Conservation (phyloP, 2,329 filamentous ascomycete genomes). For the Tetracladium maxilliforme region DNA sequence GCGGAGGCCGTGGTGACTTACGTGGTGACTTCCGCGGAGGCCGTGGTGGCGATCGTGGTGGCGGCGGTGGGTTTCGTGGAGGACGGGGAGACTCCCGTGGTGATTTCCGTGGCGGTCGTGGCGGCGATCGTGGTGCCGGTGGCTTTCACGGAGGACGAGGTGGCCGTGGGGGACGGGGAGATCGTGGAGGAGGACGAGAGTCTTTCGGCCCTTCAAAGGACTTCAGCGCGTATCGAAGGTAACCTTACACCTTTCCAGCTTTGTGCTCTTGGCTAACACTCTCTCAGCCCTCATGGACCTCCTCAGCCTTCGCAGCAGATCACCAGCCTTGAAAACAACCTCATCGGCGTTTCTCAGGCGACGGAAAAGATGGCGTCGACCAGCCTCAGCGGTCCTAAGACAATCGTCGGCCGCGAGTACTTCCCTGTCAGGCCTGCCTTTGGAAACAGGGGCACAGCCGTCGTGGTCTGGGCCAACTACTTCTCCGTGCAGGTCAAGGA, state of each 20-base stretch:
- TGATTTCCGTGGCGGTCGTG: conserved; percentile 13
- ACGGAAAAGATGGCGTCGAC: no score
- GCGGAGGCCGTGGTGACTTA: no score
- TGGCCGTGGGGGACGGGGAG: conserved; percentile 8
- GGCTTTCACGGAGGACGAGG: conserved; percentile 11
- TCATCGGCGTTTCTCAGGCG: conserved; percentile 10
- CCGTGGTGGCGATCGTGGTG: conserved; percentile 9
- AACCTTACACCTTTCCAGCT: conserved; percentile 1
- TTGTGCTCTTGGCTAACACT: conserved; percentile 2
- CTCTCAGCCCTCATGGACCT: conserved; percentile 9
- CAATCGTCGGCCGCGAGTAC: conserved; percentile 1
- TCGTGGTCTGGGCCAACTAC: conserved; percentile 22
- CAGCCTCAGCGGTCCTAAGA: conserved; percentile 4
- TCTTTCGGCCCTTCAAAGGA: conserved; percentile 8
- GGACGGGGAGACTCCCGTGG: conserved; percentile 2
- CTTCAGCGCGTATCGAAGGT: conserved; percentile 5
- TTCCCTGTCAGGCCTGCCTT: conserved; percentile 19
- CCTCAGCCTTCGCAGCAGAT: conserved; percentile 9
- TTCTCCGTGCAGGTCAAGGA: conserved; percentile 6
- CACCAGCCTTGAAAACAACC: conserved; percentile 12
- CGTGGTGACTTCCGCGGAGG: conserved; percentile 12
- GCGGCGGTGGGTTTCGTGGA: conserved; percentile 7
- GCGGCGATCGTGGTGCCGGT: conserved; percentile 13
- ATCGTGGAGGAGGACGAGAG: conserved; percentile 9
- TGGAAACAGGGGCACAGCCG: conserved; percentile 15